Base-by-base conservation (phyloP, 163 green algal genomes). In the Volvox carteri region DNA sequence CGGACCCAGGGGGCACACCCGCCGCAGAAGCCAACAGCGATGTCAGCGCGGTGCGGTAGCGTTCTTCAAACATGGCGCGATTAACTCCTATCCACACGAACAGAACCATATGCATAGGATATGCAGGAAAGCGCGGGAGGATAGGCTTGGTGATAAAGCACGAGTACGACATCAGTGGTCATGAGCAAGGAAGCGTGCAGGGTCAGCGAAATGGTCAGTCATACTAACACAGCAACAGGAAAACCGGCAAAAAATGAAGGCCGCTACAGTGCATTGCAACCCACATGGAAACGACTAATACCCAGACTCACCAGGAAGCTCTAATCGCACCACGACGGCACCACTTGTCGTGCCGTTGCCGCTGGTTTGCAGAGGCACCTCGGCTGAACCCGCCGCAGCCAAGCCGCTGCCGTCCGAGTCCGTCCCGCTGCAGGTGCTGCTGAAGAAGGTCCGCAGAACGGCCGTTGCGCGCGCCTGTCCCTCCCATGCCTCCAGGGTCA, bases 401-500 rank as follows among this genome's bases (percentile, higher is more conserved):
- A 35, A 39, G 18, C 70, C 70, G 11, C 73, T 30, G 81, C 81
- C 54, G 39, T 78, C 41, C 39, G 16, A 23, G 39, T 78, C 41
- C 39, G 16, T 35, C 11, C 39, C 39, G 16, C 73, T 28, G 81
- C 81, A 87, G 30, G 81, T 56, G 46, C 41, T 77, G 81, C 7
- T 50, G 65, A 87, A 87, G 81, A 79, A 87, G 33, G 62, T 58
- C 14, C 30, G 30, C 30, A 79, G 67, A 3, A 79, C 81, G 1
- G 81, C 35, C 14, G 81, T 54, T 35, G 46, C 42, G 30, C 39
- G 18, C 21, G 79, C 62, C 41, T 44, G 21, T 14, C 83, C 83
- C 68, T 88, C 83, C 44, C 62, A 70, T 1, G 83, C 68, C 83
- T 83, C 83, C 46, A 88, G 50, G 7, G 83, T 83, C 18, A 88